A percentile compares a stretch with the other conserved stretches of the same genome.
Evolutionary conservation across 1,284 basidiomycete genomes (phyloP).

Genomic region (Trametes pubescens): DNA sequence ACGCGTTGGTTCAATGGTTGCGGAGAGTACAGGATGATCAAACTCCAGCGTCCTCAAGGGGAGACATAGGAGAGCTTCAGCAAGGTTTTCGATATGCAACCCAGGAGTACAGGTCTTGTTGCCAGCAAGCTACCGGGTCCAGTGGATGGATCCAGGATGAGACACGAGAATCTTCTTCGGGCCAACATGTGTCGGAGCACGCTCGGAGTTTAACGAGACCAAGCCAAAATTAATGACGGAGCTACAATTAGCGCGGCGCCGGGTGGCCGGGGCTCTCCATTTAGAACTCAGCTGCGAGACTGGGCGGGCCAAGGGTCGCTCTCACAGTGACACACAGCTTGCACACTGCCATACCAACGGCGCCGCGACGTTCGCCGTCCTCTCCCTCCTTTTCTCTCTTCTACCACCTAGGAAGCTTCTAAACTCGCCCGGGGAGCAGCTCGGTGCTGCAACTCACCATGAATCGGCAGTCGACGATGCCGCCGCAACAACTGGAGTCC

Average conservation of each 20-base stretch:
- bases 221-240: no score
- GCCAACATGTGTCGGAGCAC: no score
- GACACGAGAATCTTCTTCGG: no score
- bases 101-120: no score
- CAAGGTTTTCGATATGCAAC: no score
- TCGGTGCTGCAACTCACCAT: conserved; percentile 36
- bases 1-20: no score
- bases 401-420: conserved; percentile 29
- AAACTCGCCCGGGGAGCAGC: conserved; percentile 27
- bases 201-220: no score
- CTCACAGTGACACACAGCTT: conserved; percentile 30
- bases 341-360: conserved; percentile 36
- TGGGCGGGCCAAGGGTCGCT: conserved; percentile 14
- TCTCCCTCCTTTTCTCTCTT: conserved; percentile 31
- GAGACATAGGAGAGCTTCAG: no score
- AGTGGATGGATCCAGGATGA: no score
- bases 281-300: conserved; percentile 12
- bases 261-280: background rate
- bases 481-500: conserved; percentile 69
- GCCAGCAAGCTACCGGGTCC: no score
- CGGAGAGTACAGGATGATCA: no score
- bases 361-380: conserved; percentile 29
- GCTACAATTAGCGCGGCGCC: background rate
- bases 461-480: conserved; percentile 48
- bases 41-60: no score